Conservation (phyloP, 768 basidiomycete species). For the Lentinus tigrinus region DNA sequence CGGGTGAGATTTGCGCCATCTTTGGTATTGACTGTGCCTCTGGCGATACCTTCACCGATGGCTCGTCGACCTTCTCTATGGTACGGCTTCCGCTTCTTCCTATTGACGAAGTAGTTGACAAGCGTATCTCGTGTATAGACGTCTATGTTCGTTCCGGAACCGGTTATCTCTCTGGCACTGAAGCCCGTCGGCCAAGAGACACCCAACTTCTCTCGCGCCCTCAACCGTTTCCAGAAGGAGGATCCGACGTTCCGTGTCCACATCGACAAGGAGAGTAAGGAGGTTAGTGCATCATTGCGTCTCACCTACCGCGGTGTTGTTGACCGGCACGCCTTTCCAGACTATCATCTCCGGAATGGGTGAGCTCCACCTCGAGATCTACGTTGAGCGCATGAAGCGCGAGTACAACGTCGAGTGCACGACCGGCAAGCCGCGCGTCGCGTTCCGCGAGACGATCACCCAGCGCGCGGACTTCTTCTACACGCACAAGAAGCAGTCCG, state of each 20-base stretch:
- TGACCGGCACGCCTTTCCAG: conserved; percentile 35
- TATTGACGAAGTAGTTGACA: neutral
- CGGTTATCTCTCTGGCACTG: conserved; percentile 94
- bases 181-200: conserved; percentile 91
- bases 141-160: conserved; percentile 98
- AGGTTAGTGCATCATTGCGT: conserved; percentile 47
- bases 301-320: neutral
- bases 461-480: conserved; percentile 80
- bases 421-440: conserved; percentile 95
- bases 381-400: conserved; percentile 97
- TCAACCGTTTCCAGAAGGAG: conserved; percentile 97
- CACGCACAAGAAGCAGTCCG: conserved; percentile 97
- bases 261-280: conserved; percentile 90
- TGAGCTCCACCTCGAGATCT: conserved; percentile 97
- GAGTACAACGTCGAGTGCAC: conserved; percentile 94
- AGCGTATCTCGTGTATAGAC: conserved; percentile 49
- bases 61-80: conserved; percentile 89
- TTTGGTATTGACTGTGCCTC: conserved; percentile 98
- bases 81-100: no score
- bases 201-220: conserved; percentile 93
- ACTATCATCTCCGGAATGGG: conserved; percentile 99
- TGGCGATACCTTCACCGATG: conserved; percentile 97
- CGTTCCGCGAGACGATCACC: conserved; percentile 94
- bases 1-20: conserved; percentile 98
- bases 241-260: conserved; percentile 99